Conservation (phyloP, 192 early-diverging fungal genomes). For the Rhizoclosmatium sp. region DNA sequence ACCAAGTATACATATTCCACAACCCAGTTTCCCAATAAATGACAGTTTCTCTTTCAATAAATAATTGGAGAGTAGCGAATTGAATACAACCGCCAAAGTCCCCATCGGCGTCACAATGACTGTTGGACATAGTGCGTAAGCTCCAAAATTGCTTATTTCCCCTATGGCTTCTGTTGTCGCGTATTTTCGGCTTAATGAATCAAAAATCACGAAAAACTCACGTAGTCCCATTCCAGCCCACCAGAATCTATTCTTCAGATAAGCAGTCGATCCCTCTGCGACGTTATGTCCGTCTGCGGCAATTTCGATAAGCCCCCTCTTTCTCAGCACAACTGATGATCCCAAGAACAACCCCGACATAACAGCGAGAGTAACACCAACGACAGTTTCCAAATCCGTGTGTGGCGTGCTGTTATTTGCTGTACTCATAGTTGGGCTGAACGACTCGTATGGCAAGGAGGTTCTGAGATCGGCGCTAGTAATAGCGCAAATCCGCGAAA, state of each 20-base stretch:
- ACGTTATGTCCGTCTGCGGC: background rate
- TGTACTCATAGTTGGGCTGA: too few species aligned
- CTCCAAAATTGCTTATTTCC: constrained; percentile 50
- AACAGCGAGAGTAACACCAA: constrained; percentile 85
- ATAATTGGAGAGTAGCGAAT: constrained; percentile 68
- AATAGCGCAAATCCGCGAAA: too few species aligned
- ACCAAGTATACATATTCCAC: constrained; percentile 65
- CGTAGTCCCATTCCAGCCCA: constrained; percentile 85
- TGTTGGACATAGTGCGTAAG: constrained; percentile 91
- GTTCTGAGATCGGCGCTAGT: too few species aligned
- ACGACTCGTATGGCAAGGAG: too few species aligned
- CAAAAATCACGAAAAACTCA: constrained; percentile 39
- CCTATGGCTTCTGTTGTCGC: background rate
- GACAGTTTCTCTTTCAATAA: constrained; percentile 65
- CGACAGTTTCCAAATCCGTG: constrained; percentile 32
- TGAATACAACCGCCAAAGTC: constrained; percentile 85
- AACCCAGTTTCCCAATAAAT: constrained; percentile 63
- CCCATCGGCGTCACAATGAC: constrained; percentile 90
- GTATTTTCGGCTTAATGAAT: background rate
- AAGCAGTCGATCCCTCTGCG: constrained; percentile 56
- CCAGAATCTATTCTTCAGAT: constrained; percentile 85
- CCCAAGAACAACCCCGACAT: constrained; percentile 83
- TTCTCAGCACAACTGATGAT: constrained; percentile 84
- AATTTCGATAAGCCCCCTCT: constrained; percentile 72
- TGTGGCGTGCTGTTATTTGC: too few species aligned